These are phyloP conservation scores for Fusarium sp. DNA, from an alignment of 2,329 filamentous ascomycete species.

Conservation along the genomic window DNA sequence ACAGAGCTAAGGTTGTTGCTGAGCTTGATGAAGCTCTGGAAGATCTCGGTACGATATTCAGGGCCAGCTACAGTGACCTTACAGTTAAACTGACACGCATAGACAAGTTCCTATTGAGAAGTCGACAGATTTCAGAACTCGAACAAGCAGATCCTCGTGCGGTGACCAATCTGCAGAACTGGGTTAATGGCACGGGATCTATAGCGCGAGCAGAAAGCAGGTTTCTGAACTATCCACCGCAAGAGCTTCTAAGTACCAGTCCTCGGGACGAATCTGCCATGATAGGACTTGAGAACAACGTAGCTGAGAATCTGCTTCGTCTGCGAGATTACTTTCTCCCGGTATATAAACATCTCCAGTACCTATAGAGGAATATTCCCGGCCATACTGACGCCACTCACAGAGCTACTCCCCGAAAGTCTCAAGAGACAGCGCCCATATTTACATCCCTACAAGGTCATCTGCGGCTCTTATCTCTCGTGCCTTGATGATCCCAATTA, in stretches of 20 bases:
- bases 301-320: neutral
- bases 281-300: neutral
- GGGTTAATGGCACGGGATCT: neutral
- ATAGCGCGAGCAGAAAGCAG: neutral
- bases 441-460: neutral
- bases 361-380: no score
- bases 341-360: neutral
- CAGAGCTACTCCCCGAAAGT: neutral
- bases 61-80: no score
- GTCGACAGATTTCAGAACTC: neutral
- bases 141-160: neutral
- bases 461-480: neutral
- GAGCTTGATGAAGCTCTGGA: neutral
- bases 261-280: neutral
- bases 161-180: rapidly evolving
- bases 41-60: neutral
- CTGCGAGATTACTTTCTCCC: neutral
- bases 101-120: neutral
- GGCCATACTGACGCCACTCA: rapidly evolving
- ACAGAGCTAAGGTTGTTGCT: rapidly evolving
- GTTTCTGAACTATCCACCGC: neutral
- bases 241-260: neutral
- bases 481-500: neutral
- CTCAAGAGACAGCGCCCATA: neutral
- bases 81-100: rapidly evolving